Evolutionary conservation across 2,329 filamentous ascomycete genomes (phyloP).

Genomic region (Aspergillus costaricaensis): DNA sequence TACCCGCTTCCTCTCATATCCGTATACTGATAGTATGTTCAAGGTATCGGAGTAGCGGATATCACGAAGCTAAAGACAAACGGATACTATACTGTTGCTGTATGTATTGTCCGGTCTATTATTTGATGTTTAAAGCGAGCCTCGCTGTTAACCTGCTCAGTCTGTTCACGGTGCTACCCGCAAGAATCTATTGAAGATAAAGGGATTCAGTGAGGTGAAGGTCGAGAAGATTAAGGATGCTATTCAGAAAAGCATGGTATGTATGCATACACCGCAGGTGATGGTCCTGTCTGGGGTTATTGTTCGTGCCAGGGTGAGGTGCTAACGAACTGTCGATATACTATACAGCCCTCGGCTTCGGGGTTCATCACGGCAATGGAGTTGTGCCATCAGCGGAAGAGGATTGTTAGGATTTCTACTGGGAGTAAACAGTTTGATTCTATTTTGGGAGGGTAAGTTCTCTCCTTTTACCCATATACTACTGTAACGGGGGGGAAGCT

Average conservation of each 20-base stretch:
- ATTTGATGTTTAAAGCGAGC: conserved; percentile 16
- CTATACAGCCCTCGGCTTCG: conserved; percentile 56
- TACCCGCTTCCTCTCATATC: background rate
- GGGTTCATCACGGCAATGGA: conserved; percentile 69
- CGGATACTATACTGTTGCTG: conserved; percentile 65
- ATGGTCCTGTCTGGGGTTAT: too few species aligned
- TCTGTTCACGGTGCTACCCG: conserved; percentile 62
- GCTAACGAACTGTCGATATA: background rate
- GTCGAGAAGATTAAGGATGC: conserved; percentile 72
- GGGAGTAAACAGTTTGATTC: conserved; percentile 69
- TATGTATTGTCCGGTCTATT: conserved; percentile 31
- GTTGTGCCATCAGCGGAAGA: conserved; percentile 62
- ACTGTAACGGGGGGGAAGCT: background rate
- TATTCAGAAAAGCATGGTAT: conserved; percentile 60
- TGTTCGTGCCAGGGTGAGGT: background rate
- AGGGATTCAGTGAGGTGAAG: conserved; percentile 70
- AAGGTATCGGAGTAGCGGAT: conserved; percentile 65
- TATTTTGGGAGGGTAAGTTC: conserved; percentile 61
- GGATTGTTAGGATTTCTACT: conserved; percentile 66
- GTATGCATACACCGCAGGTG: conserved; percentile 6
- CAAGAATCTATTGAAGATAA: conserved; percentile 64
- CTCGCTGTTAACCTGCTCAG: conserved; percentile 36
- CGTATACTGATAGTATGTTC: background rate
- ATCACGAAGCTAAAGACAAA: conserved; percentile 66
- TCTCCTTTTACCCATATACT: background rate